Conservation (phyloP, 2,329 filamentous ascomycete genomes). For the Pseudocercospora eumusae region DNA sequence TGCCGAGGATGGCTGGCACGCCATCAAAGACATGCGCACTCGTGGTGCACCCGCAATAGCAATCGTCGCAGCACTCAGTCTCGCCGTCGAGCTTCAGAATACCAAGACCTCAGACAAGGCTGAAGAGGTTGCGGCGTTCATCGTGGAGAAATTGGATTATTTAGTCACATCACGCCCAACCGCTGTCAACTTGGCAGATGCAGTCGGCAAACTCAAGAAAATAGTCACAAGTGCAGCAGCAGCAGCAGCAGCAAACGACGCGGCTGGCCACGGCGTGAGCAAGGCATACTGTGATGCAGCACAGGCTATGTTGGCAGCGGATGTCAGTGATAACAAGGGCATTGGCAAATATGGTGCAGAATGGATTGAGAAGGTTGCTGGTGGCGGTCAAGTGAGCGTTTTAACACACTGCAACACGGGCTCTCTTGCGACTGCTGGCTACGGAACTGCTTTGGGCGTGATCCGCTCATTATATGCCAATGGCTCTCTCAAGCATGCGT, state of each 20-base stretch:
- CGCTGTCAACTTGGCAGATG: slow-evolving; percentile 91
- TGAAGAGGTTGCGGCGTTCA: slow-evolving; percentile 66
- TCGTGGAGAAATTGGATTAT: slow-evolving; percentile 77
- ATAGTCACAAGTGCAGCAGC: slow-evolving; percentile 57
- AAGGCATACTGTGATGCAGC: slow-evolving; percentile 74
- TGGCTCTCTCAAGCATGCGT: slow-evolving; percentile 73
- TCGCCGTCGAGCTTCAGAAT: slow-evolving; percentile 78
- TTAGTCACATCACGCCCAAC: slow-evolving; percentile 87
- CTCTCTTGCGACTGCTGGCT: slow-evolving; percentile 94
- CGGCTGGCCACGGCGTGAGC: slow-evolving; percentile 59
- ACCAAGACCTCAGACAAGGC: slow-evolving; percentile 53
- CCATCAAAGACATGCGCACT: slow-evolving; percentile 78
- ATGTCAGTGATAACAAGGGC: slow-evolving; percentile 80
- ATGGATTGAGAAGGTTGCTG: slow-evolving; percentile 70
- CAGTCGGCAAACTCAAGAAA: slow-evolving; percentile 74
- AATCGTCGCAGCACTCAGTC: slow-evolving; percentile 88
- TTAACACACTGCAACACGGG: slow-evolving; percentile 98
- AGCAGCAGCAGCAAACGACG: slow-evolving; percentile 46
- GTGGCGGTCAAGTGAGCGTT: slow-evolving; percentile 67
- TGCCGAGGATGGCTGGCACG: slow-evolving; percentile 75
- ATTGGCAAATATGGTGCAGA: slow-evolving; percentile 82
- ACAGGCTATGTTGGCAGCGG: slow-evolving; percentile 82
- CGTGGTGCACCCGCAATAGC: slow-evolving; percentile 90
- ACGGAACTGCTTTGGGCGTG: slow-evolving; percentile 92
- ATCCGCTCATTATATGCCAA: slow-evolving; percentile 76